A percentile compares a stretch with the other conserved stretches of the same genome.
phyloP scores from a whole-genome alignment of 176 grass and related monocot species.

The Triticum urartu region DNA sequence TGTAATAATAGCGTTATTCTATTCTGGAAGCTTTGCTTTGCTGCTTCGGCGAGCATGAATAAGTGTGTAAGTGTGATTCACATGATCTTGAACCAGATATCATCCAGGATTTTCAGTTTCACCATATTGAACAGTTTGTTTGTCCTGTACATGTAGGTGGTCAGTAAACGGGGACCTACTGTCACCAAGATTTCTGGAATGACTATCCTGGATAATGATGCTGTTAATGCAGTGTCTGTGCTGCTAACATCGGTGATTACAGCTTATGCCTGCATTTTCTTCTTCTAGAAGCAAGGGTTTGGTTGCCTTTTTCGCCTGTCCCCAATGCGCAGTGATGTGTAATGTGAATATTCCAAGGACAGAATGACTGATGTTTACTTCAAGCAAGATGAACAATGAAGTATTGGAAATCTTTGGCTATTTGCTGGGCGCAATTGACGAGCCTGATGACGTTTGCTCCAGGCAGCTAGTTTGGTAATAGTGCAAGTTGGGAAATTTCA shows the following conservation, averaged over 20 bases:
- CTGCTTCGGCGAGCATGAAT: background rate
- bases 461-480: background rate
- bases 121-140: slow-evolving; percentile 6
- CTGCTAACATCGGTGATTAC: slow-evolving; percentile 66
- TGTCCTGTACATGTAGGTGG: slow-evolving; percentile 61
- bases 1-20: background rate
- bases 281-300: slow-evolving; percentile 42
- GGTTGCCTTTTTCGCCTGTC: background rate
- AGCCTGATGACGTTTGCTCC: background rate
- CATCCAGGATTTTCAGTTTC: slow-evolving; percentile 9
- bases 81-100: background rate
- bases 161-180: slow-evolving; percentile 64
- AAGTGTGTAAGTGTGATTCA: too few relatives aligned
- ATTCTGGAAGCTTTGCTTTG: slow-evolving; percentile 10
- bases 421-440: background rate
- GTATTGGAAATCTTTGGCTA: background rate
- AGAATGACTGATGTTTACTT: background rate
- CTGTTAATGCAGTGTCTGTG: slow-evolving; percentile 79
- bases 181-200: slow-evolving; percentile 84
- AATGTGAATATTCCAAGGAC: slow-evolving; percentile 12
- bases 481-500: background rate
- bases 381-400: slow-evolving; percentile 8
- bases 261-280: slow-evolving; percentile 61
- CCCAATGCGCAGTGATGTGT: background rate
- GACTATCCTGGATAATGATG: slow-evolving; percentile 79